Base-by-base conservation (phyloP, 2,329 filamentous ascomycete genomes). In the Fusarium sp. region DNA sequence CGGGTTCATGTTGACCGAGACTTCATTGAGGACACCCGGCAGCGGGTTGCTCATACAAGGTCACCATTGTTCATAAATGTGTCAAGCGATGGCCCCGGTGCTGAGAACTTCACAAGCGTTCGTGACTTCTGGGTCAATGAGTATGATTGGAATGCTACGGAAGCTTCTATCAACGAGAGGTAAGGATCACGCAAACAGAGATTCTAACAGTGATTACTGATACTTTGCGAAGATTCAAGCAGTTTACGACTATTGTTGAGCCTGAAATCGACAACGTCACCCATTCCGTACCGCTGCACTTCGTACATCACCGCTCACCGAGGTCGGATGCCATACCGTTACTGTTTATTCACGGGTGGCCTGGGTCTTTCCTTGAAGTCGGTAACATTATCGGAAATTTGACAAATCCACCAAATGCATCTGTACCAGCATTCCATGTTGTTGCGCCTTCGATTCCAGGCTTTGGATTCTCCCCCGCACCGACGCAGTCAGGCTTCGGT, bases 171-270 rank as follows among this genome's bases (percentile, higher is more conserved):
- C 23, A 59, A 59, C 6, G 7, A 38, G 3, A 50, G 16, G 56
- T 52, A 15, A 32, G 42, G 8, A 18, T 4, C 9, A 6, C 2
- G 6, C 0, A 1, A 11, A 3, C 40, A 6, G 12, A 4, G 0
- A 18, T 10, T 1, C 1, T 2, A 1, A 18, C 9, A 4, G 4
- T 12, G 15, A 18, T 7, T 1, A 1, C 54, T 59, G 10, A 59
- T 7, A 3, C 5, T 10, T 1, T 16, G 4, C 1, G 3, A 23
- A 59, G 56, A 21, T 8, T 59, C 3, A 23, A 38, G 9, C 56
- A 59, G 21, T 52, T 52, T 35, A 59, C 56, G 1, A 59, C 25
- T 11, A 30, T 52, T 32, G 56, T 59, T 16, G 33, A 59, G 9
- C 33, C 56, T 5, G 21, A 38, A 10, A 59, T 59, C 12, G n/a